phyloP scores from a whole-genome alignment of 2,329 filamentous ascomycete species.

The Exserohilum turcica region DNA sequence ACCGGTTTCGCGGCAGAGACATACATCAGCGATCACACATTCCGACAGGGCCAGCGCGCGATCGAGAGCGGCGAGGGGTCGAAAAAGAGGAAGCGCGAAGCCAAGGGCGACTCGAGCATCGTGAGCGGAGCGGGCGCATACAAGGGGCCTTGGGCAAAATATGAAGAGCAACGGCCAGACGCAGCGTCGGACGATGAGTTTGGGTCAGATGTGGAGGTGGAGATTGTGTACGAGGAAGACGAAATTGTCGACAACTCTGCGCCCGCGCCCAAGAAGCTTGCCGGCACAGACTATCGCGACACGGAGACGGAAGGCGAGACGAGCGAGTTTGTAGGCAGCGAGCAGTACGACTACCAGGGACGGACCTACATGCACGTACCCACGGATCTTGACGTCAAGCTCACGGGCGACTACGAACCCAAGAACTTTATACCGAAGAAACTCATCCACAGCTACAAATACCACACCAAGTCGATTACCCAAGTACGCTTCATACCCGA shows the following conservation, averaged over 20 bases:
- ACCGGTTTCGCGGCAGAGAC: conserved; percentile 90
- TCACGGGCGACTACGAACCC: conserved; percentile 76
- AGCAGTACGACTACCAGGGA: conserved; percentile 90
- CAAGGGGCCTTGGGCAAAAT: conserved; percentile 92
- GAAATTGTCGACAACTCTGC: conserved; percentile 65
- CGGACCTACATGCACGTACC: conserved; percentile 98
- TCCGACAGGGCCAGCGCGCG: conserved; percentile 84
- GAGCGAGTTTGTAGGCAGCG: conserved; percentile 81
- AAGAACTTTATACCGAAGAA: conserved; percentile 97
- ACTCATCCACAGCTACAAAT: conserved; percentile 87
- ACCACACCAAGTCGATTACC: conserved; percentile 81
- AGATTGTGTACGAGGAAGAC: conserved; percentile 77
- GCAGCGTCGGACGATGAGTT: conserved; percentile 65
- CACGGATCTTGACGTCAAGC: conserved; percentile 57
- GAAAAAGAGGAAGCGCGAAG: conserved; percentile 82
- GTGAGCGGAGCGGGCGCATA: conserved; percentile 88
- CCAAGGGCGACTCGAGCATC: conserved; percentile 80
- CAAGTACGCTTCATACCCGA: conserved; percentile 86
- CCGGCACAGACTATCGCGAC: conserved; percentile 59
- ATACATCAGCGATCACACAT: conserved; percentile 86
- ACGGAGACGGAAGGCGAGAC: conserved; percentile 66
- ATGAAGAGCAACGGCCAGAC: conserved; percentile 73
- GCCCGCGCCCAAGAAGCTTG: conserved; percentile 63
- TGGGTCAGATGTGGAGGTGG: conserved; percentile 71
- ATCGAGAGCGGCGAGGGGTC: conserved; percentile 65